These are phyloP conservation scores for Xanthoconium stramineum DNA, from an alignment of 768 basidiomycete genomes.

Conservation along the genomic window DNA sequence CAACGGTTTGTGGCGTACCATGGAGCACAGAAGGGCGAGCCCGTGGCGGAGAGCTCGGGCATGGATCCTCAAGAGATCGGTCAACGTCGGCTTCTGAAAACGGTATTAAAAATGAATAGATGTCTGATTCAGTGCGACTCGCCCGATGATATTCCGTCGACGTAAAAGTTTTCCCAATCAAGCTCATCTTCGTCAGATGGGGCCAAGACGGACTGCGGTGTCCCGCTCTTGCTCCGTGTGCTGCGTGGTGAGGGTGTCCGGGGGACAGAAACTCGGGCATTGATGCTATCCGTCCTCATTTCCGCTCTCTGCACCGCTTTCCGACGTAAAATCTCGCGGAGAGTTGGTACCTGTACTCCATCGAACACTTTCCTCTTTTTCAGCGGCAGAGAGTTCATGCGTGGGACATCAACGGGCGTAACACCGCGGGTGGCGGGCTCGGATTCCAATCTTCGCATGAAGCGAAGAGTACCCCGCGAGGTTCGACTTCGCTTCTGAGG, in stretches of 20 bases:
- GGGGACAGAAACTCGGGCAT: not conserved
- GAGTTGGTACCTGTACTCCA: constrained; percentile 29
- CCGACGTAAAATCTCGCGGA: constrained; percentile 15
- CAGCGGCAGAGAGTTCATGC: constrained; percentile 24
- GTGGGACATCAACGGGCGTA: constrained; percentile 16
- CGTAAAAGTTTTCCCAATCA: constrained; percentile 31
- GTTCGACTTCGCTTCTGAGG: constrained; percentile 24
- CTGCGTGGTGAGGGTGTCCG: not conserved
- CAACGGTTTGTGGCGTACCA: constrained; percentile 5
- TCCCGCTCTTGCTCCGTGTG: not conserved
- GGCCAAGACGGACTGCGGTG: not conserved
- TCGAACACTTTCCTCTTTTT: constrained; percentile 27
- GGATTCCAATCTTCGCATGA: constrained; percentile 22
- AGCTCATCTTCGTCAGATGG: constrained; percentile 24
- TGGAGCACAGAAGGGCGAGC: not conserved
- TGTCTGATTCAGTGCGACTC: not conserved
- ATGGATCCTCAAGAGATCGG: constrained; percentile 13
- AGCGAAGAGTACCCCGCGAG: constrained; percentile 9
- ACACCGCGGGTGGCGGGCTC: constrained; percentile 28
- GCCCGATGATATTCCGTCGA: constrained; percentile 22
- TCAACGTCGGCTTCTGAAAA: constrained; percentile 23
- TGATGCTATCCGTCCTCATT: not conserved
- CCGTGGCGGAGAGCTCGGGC: constrained; percentile 7
- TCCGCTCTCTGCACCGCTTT: not conserved
- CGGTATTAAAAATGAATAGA: not conserved